A percentile compares a stretch with the other conserved stretches of the same genome.
These are phyloP conservation scores for Pythium periplocum DNA, from an alignment of 352 stramenopile genomes.

Conservation along the genomic window DNA sequence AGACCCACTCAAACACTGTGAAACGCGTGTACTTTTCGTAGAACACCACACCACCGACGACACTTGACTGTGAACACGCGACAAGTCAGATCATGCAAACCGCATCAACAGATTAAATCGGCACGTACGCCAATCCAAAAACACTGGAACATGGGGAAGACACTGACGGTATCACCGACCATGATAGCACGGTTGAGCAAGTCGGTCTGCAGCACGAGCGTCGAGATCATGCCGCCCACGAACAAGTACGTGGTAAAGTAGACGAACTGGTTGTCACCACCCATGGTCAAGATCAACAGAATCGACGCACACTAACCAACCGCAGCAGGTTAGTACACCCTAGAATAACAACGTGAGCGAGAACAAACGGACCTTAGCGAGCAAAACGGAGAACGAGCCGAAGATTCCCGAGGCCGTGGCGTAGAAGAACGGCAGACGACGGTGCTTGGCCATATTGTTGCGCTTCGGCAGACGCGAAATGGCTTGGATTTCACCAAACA, in stretches of 20 bases:
- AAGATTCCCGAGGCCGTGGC: slow-evolving; percentile 80
- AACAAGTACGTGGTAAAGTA: slow-evolving; percentile 85
- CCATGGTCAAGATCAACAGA: slow-evolving; percentile 69
- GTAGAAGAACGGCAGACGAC: slow-evolving; percentile 72
- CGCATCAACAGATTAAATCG: neutral
- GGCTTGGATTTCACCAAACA: slow-evolving; percentile 72
- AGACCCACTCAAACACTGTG: slow-evolving; percentile 76
- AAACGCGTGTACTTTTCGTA: slow-evolving; percentile 84
- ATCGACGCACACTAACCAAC: slow-evolving; percentile 61
- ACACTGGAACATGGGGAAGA: slow-evolving; percentile 87
- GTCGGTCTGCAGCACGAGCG: slow-evolving; percentile 79
- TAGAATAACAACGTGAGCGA: slow-evolving; percentile 1
- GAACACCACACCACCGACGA: slow-evolving; percentile 79
- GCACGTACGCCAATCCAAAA: slow-evolving; percentile 81
- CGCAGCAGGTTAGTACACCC: neutral
- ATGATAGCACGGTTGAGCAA: slow-evolving; percentile 83
- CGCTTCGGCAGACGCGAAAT: slow-evolving; percentile 44
- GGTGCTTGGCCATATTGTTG: slow-evolving; percentile 57
- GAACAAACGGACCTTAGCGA: slow-evolving; percentile 51
- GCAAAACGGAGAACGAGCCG: slow-evolving; percentile 74
- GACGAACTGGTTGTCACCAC: slow-evolving; percentile 79
- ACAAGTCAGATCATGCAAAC: neutral
- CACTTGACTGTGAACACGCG: slow-evolving; percentile 46
- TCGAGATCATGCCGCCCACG: slow-evolving; percentile 74
- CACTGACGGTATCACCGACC: slow-evolving; percentile 74